Conservation (phyloP, 1,284 basidiomycete species). For the Acaromyces ingoldii region DNA sequence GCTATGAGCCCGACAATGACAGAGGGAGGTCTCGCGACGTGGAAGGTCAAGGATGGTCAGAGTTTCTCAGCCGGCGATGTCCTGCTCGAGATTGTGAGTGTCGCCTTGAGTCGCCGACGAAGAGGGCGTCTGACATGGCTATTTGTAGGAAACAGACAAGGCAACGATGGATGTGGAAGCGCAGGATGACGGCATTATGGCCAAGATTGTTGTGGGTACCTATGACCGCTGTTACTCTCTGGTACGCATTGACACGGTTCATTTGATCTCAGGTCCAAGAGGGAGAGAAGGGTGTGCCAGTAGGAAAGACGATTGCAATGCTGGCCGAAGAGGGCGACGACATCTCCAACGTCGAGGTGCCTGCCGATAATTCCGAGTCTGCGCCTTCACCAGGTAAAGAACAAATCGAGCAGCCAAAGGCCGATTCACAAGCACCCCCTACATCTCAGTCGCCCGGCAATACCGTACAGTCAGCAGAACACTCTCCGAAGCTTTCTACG, state of each 20-base stretch:
- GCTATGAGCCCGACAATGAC: conserved; percentile 51
- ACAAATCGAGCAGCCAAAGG: neutral
- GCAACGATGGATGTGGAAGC: conserved; percentile 54
- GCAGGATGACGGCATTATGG: conserved; percentile 54
- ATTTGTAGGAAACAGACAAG: conserved; percentile 42
- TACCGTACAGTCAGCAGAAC: conserved; percentile 21
- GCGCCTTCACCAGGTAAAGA: neutral
- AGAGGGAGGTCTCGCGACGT: conserved; percentile 42
- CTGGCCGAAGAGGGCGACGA: conserved; percentile 55
- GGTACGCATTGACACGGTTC: neutral
- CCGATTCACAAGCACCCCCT: neutral
- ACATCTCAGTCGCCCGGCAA: neutral
- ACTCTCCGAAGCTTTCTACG: no score
- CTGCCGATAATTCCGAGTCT: conserved; percentile 19
- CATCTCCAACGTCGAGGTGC: conserved; percentile 45
- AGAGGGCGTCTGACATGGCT: conserved; percentile 2
- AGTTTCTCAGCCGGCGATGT: conserved; percentile 51
- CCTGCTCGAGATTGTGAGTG: conserved; percentile 37
- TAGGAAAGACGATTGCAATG: conserved; percentile 52
- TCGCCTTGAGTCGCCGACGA: neutral
- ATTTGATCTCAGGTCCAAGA: conserved; percentile 21
- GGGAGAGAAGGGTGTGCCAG: conserved; percentile 49
- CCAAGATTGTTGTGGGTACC: conserved; percentile 46
- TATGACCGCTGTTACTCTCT: neutral
- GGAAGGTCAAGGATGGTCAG: conserved; percentile 53